These are phyloP conservation scores for Pichiaceae sp. DNA, from an alignment of 1,139 yeast genomes.

Conservation along the genomic window DNA sequence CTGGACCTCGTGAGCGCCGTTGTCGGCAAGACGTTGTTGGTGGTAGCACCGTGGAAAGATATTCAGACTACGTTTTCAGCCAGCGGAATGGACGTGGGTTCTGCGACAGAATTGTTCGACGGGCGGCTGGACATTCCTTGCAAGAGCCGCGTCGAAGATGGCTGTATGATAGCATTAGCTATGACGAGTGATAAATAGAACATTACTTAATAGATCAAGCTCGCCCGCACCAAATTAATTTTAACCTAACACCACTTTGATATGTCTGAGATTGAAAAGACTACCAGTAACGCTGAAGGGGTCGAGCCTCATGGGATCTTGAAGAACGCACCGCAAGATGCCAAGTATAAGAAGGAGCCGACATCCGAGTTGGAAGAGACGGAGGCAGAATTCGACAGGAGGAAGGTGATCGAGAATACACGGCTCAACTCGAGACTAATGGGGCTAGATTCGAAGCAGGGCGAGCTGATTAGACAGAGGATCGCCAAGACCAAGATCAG, in stretches of 20 bases:
- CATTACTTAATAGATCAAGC: too few species aligned
- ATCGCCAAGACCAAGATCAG: constrained; percentile 11
- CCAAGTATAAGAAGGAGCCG: constrained; percentile 17
- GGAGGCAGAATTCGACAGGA: constrained; percentile 26
- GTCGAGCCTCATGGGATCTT: constrained; percentile 24
- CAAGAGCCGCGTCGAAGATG: constrained; percentile 65
- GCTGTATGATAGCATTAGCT: constrained; percentile 53
- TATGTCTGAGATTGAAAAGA: too few species aligned
- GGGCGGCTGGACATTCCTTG: constrained; percentile 46
- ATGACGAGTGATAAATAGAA: constrained; percentile 16
- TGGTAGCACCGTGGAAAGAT: constrained; percentile 60
- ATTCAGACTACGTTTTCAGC: constrained; percentile 40
- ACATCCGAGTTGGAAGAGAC: constrained; percentile 7
- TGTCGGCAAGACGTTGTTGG: constrained; percentile 31
- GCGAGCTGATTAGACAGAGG: constrained; percentile 18
- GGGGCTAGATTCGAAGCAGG: constrained; percentile 13
- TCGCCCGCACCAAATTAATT: too few species aligned
- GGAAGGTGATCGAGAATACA: constrained; percentile 39
- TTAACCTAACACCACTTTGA: too few species aligned
- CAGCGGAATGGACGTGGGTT: constrained; percentile 33
- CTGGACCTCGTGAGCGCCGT: neutral
- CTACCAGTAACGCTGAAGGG: too few species aligned
- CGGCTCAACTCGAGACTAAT: constrained; percentile 29
- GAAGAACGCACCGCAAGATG: constrained; percentile 27
- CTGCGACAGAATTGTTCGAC: constrained; percentile 60